Evolutionary conservation across 768 basidiomycete genomes (phyloP).

Genomic region (Suillus discolor): DNA sequence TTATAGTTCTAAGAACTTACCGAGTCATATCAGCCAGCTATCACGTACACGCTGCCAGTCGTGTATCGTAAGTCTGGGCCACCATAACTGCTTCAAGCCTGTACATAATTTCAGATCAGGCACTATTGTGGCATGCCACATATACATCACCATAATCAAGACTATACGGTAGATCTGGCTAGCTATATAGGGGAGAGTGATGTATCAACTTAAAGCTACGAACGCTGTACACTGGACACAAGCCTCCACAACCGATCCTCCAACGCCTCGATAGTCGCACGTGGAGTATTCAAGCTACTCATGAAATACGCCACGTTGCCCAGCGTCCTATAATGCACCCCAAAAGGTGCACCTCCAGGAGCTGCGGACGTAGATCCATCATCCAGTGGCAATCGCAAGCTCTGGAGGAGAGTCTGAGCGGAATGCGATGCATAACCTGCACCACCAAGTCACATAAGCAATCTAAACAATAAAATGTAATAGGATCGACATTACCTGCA

Average conservation of each 20-base stretch:
- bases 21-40: neutral
- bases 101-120: neutral
- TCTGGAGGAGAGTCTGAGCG: conserved; percentile 61
- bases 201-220: neutral
- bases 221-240: conserved; percentile 14
- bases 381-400: conserved; percentile 42
- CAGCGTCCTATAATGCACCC: conserved; percentile 84
- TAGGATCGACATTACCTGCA: conserved; percentile 45
- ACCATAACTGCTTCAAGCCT: neutral
- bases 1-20: neutral
- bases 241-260: conserved; percentile 63
- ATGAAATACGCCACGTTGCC: conserved; percentile 95
- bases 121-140: neutral
- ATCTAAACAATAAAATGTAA: conserved; percentile 1
- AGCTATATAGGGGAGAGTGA: neutral
- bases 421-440: conserved; percentile 62
- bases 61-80: neutral
- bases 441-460: neutral
- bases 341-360: conserved; percentile 59
- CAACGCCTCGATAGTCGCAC: conserved; percentile 53
- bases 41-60: neutral
- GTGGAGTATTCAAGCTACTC: conserved; percentile 77
- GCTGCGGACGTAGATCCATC: conserved; percentile 38
- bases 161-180: neutral
- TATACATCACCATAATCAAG: neutral